Evolutionary conservation across 768 basidiomycete species (phyloP).

Genomic region (Termitomyces sp.): DNA sequence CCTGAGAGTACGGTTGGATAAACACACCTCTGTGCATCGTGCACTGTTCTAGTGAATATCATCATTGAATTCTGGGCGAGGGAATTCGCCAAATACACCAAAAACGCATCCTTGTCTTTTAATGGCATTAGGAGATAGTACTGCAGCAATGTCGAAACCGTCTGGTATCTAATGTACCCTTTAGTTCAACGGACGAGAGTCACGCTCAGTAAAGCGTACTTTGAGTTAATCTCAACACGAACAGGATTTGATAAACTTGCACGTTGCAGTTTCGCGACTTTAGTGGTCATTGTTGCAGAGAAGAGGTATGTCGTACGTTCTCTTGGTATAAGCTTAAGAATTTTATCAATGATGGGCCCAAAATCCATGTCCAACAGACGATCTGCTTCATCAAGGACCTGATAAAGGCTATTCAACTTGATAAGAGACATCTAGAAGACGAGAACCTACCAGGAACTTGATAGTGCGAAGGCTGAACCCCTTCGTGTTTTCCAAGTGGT

Average conservation of each 20-base stretch:
- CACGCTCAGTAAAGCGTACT: slow-evolving; percentile 46
- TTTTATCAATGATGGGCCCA: slow-evolving; percentile 91
- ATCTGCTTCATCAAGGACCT: slow-evolving; percentile 99
- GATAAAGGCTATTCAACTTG: neutral
- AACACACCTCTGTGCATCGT: slow-evolving; percentile 78
- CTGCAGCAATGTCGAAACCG: slow-evolving; percentile 91
- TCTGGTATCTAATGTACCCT: slow-evolving; percentile 73
- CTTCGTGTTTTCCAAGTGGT: slow-evolving; percentile 96
- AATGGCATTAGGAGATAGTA: slow-evolving; percentile 94
- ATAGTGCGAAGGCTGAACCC: slow-evolving; percentile 85
- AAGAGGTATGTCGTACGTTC: slow-evolving; percentile 95
- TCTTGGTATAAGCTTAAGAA: slow-evolving; percentile 90
- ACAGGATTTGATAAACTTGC: slow-evolving; percentile 94
- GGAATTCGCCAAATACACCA: slow-evolving; percentile 85
- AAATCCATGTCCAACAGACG: slow-evolving; percentile 95
- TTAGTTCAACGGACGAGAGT: neutral
- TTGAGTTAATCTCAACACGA: slow-evolving; percentile 86
- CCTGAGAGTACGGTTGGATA: neutral
- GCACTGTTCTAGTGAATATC: slow-evolving; percentile 92
- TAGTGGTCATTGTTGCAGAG: slow-evolving; percentile 98
- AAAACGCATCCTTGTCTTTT: slow-evolving; percentile 85
- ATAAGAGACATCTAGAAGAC: neutral
- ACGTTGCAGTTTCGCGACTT: slow-evolving; percentile 92
- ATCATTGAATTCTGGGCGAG: slow-evolving; percentile 92
- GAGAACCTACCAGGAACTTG: slow-evolving; percentile 73